Evolutionary conservation across 495 filamentous ascomycete genomes (phyloP).

Genomic region (Friedmanniomyces endolithicus): DNA sequence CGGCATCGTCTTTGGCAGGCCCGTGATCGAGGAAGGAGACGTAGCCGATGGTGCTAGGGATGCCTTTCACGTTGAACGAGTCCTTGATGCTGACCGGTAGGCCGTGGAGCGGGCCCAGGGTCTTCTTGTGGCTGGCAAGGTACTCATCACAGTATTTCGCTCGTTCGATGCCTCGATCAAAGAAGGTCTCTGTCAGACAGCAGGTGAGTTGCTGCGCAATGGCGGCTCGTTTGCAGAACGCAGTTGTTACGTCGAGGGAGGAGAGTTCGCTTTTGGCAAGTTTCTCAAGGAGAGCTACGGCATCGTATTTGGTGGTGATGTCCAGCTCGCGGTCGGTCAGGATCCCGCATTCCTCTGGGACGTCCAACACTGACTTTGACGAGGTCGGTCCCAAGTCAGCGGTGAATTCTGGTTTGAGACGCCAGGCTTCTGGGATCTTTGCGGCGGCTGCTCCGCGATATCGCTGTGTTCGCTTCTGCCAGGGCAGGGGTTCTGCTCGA

Average conservation of each 20-base stretch:
- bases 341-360: slow-evolving; percentile 13
- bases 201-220: slow-evolving; percentile 33
- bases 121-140: slow-evolving; percentile 22
- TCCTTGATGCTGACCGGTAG: slow-evolving; percentile 36
- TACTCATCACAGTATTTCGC: slow-evolving; percentile 28
- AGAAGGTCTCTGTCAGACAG: slow-evolving; percentile 35
- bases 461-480: neutral
- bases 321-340: slow-evolving; percentile 33
- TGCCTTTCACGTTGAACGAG: slow-evolving; percentile 23
- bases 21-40: slow-evolving; percentile 22
- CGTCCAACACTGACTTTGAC: neutral
- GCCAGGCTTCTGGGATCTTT: slow-evolving; percentile 2
- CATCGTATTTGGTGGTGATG: slow-evolving; percentile 41
- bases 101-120: slow-evolving; percentile 32
- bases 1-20: slow-evolving; percentile 4
- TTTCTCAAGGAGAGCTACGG: slow-evolving; percentile 31
- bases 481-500: neutral
- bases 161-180: slow-evolving; percentile 26
- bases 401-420: neutral
- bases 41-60: slow-evolving; percentile 21
- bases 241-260: slow-evolving; percentile 35
- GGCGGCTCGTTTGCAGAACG: slow-evolving; percentile 45
- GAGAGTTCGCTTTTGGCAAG: slow-evolving; percentile 30
- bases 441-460: neutral
- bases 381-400: neutral